Evolutionary conservation across 495 filamentous ascomycete genomes (phyloP).

Genomic region (Lichina pygmaea): DNA sequence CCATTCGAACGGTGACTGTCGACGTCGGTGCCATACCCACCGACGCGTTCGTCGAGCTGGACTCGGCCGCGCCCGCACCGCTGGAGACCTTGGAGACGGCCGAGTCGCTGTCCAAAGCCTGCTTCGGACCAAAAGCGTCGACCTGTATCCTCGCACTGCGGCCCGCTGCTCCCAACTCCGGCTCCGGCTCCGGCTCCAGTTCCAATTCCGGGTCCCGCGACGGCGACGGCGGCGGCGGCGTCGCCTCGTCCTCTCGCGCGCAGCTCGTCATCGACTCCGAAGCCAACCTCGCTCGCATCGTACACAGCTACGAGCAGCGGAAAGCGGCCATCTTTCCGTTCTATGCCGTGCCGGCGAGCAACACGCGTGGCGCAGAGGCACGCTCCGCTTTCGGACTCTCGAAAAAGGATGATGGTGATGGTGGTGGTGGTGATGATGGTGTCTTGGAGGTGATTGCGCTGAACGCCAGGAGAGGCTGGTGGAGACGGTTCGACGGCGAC

Average conservation of each 20-base stretch:
- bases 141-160: conserved; percentile 73
- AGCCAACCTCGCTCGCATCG: conserved; percentile 39
- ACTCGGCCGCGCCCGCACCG: conserved; percentile 24
- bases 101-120: conserved; percentile 36
- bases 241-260: too few relatives aligned
- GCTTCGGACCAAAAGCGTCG: conserved; percentile 45
- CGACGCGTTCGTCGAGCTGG: conserved; percentile 10
- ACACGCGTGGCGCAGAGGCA: conserved; percentile 26
- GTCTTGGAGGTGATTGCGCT: conserved; percentile 45
- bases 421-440: conserved; percentile 14
- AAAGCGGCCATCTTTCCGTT: conserved; percentile 55
- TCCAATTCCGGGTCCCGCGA: too few relatives aligned
- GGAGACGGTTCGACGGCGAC: conserved; percentile 33
- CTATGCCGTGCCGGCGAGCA: conserved; percentile 40
- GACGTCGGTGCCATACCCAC: conserved; percentile 11
- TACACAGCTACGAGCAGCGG: conserved; percentile 39
- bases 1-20: conserved; percentile 14
- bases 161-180: conserved; percentile 12
- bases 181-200: too few relatives aligned
- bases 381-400: conserved; percentile 22
- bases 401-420: conserved; percentile 4
- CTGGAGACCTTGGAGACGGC: conserved; percentile 23
- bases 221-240: conserved; percentile 21
- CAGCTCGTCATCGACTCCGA: conserved; percentile 25
- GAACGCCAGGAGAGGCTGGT: conserved; percentile 71